A percentile compares a stretch with the other conserved stretches of the same genome.
phyloP scores from a whole-genome alignment of 108 stramenopile species.

The Poteriospumella lacustris region DNA sequence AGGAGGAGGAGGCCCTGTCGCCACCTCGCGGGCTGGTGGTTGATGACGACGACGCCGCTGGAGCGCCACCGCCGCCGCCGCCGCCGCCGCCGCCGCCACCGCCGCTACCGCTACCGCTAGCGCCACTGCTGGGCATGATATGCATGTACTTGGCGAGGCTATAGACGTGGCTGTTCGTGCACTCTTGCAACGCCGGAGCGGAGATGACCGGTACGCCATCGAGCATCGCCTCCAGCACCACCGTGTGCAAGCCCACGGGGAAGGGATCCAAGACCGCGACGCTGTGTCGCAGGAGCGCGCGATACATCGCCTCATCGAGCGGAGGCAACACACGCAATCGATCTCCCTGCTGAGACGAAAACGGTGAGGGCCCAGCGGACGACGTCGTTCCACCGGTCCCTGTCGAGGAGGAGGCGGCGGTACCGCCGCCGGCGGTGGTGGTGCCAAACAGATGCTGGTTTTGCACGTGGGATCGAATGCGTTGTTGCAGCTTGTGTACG shows the following conservation, averaged over 20 bases:
- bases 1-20: too few relatives aligned
- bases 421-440: too few relatives aligned
- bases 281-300: neutral
- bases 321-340: slow-evolving; percentile 20
- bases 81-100: too few relatives aligned
- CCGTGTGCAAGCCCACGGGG: slow-evolving; percentile 26
- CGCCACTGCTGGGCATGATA: too few relatives aligned
- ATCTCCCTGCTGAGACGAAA: too few relatives aligned
- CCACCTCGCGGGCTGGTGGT: too few relatives aligned
- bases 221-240: slow-evolving; percentile 16
- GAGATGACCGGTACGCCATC: slow-evolving; percentile 11
- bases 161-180: slow-evolving; percentile 15
- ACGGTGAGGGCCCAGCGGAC: too few relatives aligned
- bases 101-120: too few relatives aligned
- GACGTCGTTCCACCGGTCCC: too few relatives aligned
- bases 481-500: neutral
- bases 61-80: neutral
- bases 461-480: too few relatives aligned
- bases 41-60: neutral
- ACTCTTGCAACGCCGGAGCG: slow-evolving; percentile 8
- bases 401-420: too few relatives aligned
- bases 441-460: too few relatives aligned
- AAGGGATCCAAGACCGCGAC: slow-evolving; percentile 27
- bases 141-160: neutral
- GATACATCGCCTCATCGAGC: neutral